Conservation (phyloP, 2,329 filamentous ascomycete genomes). For the Pseudopyricularia cyperi region DNA sequence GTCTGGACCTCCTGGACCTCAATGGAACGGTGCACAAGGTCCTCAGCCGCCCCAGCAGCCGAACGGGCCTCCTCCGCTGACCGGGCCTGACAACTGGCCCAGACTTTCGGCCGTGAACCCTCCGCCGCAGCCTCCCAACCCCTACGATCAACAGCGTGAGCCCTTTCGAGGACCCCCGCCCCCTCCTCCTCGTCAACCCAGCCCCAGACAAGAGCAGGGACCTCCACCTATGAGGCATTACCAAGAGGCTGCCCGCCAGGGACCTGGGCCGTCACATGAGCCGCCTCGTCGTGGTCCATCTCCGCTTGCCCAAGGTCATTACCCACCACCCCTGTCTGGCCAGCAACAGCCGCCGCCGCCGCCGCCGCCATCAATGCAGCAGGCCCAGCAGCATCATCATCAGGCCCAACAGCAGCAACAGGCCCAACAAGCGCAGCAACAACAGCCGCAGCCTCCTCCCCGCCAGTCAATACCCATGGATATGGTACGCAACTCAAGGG, state of each 20-base stretch:
- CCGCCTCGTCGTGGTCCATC: slow-evolving; percentile 38
- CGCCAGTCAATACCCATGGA: slow-evolving; percentile 18
- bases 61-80: slow-evolving; percentile 42
- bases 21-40: slow-evolving; percentile 73
- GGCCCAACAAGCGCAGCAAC: slow-evolving; percentile 23
- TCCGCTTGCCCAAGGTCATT: slow-evolving; percentile 37
- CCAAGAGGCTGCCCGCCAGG: slow-evolving; percentile 47
- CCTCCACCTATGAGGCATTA: slow-evolving; percentile 49
- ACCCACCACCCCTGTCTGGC: slow-evolving; percentile 39
- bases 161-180: slow-evolving; percentile 54
- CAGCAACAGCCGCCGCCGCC: slow-evolving; percentile 25
- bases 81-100: slow-evolving; percentile 41
- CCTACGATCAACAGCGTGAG: slow-evolving; percentile 68
- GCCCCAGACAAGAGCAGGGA: slow-evolving; percentile 56
- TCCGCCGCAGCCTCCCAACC: slow-evolving; percentile 63
- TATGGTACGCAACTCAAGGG: slow-evolving; percentile 21
- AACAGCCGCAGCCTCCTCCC: slow-evolving; percentile 18
- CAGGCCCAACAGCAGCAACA: slow-evolving; percentile 25
- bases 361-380: slow-evolving; percentile 26
- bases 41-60: slow-evolving; percentile 29
- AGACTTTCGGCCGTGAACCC: slow-evolving; percentile 70
- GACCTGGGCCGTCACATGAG: slow-evolving; percentile 19
- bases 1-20: slow-evolving; percentile 71
- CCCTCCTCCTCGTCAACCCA: slow-evolving; percentile 58
- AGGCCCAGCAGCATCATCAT: slow-evolving; percentile 24